A percentile compares a stretch with the other conserved stretches of the same genome.
These are phyloP conservation scores for Asterella californica DNA, from an alignment of 225 moss, liverwort and hornwort genomes.

Conservation along the genomic window DNA sequence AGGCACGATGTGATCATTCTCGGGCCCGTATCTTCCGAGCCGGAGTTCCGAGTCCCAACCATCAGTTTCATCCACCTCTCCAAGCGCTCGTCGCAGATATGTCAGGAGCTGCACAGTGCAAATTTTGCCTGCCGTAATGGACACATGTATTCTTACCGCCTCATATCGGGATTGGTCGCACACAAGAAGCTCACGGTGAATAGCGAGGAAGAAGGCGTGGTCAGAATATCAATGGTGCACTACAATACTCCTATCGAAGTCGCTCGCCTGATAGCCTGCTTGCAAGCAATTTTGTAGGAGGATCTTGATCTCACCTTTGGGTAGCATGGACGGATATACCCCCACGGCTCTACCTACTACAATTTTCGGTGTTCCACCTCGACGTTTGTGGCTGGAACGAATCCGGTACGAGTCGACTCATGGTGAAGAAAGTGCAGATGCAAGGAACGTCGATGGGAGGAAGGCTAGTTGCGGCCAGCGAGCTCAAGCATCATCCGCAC, in stretches of 20 bases:
- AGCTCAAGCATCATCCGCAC: neutral
- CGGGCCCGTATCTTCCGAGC: conserved; percentile 35
- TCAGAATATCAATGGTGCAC: conserved; percentile 54
- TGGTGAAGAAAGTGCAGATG: neutral
- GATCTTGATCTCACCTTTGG: neutral
- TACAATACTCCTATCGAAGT: conserved; percentile 56
- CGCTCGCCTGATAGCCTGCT: conserved; percentile 39
- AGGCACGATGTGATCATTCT: conserved; percentile 45
- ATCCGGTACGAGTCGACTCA: neutral
- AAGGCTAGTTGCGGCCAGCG: neutral
- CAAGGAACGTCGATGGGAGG: neutral
- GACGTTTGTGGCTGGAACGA: neutral
- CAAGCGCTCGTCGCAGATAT: conserved; percentile 43
- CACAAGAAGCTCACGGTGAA: conserved; percentile 41
- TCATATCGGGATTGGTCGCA: conserved; percentile 35
- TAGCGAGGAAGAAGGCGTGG: conserved; percentile 40
- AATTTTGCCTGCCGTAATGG: conserved; percentile 49
- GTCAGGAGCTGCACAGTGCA: conserved; percentile 38
- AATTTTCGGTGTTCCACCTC: neutral
- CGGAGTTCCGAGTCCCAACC: conserved; percentile 39
- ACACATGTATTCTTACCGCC: conserved; percentile 39
- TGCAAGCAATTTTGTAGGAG: conserved; percentile 37
- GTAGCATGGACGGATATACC: neutral
- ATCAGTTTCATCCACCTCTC: conserved; percentile 47
- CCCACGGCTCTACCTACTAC: neutral